Evolutionary conservation across 371 early-diverging fungal genomes (phyloP), one percentile per base, ranked within the genome.

Genomic region (Mortierella sp.): DNA sequence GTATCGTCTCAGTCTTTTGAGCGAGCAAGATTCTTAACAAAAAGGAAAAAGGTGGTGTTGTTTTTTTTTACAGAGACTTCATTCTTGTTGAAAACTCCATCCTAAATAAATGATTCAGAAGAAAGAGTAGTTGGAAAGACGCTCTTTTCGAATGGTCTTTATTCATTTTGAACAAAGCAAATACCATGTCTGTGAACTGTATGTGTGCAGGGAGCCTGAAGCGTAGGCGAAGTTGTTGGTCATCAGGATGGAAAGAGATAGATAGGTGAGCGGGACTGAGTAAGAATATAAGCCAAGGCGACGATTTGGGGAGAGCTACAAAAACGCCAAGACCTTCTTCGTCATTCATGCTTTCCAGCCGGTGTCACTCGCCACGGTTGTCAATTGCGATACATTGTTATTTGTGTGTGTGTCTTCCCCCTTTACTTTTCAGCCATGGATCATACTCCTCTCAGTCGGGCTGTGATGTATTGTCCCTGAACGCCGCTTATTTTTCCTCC

Each of bases 91-190:
- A 55, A 55, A 55, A 55, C 24, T 55, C 60, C 32, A 60, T 60
- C 60, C 60, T 60, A 60, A 80, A 81, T 82, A 82, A 75, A 75
- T 35, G 78, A 71, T 75, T 78, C 78, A 80, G 80, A 78, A 72
- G 77, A 71, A 76, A 72, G 63, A 76, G 74, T 48, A 48, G 72
- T 75, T 80, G 72, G 46, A 73, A 35, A 48, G 24, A 44, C 74
- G 74, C 74, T 78, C 68, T 78, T 78, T 75, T 79, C 72, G 71
- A n/a, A 56, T 74, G 74, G 75, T 74, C 78, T 74, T 78, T 72
- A 73, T 74, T 78, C 48, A 29, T 73, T 63, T 63, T 74, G 74
- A 51, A 58, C 60, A 75, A 60, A 60, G 56, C 29, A 43, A 60
- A 54, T n/a, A 35, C 8, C 14, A 56, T 60, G 51, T 14, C 21